phyloP scores from a whole-genome alignment of 2,329 filamentous ascomycete species.

The Metarhizium sp. region DNA sequence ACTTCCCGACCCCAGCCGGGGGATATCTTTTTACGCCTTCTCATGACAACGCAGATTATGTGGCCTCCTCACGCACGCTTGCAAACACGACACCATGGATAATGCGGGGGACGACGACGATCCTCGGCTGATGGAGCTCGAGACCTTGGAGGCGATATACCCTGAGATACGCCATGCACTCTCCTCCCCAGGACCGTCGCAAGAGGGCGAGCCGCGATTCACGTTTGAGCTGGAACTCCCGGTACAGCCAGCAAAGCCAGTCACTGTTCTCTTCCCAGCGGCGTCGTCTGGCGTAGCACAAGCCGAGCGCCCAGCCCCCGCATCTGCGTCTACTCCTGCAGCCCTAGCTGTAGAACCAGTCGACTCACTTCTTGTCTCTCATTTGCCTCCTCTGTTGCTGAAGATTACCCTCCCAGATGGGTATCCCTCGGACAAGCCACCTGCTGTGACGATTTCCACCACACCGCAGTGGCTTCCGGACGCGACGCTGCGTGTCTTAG shows the following conservation, averaged over 20 bases:
- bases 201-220: slow-evolving; percentile 17
- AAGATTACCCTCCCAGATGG: slow-evolving; percentile 44
- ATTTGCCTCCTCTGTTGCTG: slow-evolving; percentile 49
- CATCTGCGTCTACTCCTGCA: neutral
- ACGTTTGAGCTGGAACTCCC: slow-evolving; percentile 48
- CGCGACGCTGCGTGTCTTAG: slow-evolving; percentile 37
- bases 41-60: neutral
- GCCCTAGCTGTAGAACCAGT: slow-evolving; percentile 8
- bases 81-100: slow-evolving; percentile 22
- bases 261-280: slow-evolving; percentile 49
- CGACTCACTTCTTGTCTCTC: slow-evolving; percentile 41
- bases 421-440: slow-evolving; percentile 47
- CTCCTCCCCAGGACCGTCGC: slow-evolving; percentile 9
- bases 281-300: slow-evolving; percentile 16
- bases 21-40: neutral
- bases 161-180: slow-evolving; percentile 45
- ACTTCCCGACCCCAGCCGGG: neutral
- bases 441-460: slow-evolving; percentile 40
- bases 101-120: slow-evolving; percentile 42
- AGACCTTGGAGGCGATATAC: slow-evolving; percentile 53
- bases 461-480: slow-evolving; percentile 47
- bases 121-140: slow-evolving; percentile 48
- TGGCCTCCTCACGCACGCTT: neutral
- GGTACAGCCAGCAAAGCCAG: slow-evolving; percentile 42
- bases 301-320: neutral